A percentile compares a stretch with the other conserved stretches of the same genome.
Conservation (phyloP, 1,284 basidiomycete species). For the Ustilago xerochloae region DNA sequence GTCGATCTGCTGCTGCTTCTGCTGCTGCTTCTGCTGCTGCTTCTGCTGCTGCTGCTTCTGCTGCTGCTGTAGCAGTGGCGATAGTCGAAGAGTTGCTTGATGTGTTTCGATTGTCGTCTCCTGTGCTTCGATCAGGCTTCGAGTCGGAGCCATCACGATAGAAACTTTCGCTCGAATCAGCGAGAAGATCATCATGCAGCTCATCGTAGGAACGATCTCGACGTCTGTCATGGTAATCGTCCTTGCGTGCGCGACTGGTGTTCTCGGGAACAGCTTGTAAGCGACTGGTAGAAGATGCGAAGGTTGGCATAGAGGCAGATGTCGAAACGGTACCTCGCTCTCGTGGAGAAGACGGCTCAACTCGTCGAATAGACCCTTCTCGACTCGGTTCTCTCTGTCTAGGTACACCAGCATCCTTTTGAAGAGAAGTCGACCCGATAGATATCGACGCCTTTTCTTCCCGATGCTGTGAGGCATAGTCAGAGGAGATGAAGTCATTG, state of each 20-base stretch:
- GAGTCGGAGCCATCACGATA: not conserved
- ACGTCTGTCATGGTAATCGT: conserved; percentile 17
- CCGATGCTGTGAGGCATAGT: not conserved
- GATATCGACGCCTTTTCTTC: not conserved
- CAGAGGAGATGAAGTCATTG: conserved; percentile 19
- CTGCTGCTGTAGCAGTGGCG: not conserved
- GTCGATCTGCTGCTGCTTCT: conserved; percentile 11
- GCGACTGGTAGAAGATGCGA: conserved; percentile 4
- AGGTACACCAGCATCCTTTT: not conserved
- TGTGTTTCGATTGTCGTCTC: not conserved
- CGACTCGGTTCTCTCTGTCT: conserved; percentile 6
- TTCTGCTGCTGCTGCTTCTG: no score
- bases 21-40: no score
- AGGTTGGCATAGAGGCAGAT: conserved; percentile 28
- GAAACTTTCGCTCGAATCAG: not conserved
- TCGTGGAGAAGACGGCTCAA: conserved; percentile 6
- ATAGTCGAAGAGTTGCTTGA: not conserved
- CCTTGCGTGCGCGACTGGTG: not conserved
- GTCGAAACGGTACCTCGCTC: conserved; percentile 3
- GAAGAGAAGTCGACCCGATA: not conserved
- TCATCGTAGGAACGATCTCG: conserved; percentile 30
- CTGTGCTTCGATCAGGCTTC: not conserved
- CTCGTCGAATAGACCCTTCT: not conserved
- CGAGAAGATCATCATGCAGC: not conserved
- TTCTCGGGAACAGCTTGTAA: conserved; percentile 16